Conservation (phyloP, 2,329 filamentous ascomycete genomes). For the Paecilomyces sp. region DNA sequence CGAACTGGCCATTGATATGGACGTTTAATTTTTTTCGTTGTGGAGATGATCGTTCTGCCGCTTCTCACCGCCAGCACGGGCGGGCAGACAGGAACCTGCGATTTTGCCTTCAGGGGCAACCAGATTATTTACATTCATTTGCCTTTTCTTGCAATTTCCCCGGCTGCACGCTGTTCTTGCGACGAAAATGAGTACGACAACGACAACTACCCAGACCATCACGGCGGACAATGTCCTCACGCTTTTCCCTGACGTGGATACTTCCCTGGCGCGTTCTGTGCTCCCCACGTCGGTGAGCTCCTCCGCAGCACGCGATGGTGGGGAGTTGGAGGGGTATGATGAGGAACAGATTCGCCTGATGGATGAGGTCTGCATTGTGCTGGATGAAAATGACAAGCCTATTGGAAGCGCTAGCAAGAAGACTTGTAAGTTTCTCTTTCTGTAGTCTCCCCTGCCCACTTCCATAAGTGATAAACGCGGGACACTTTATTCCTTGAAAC, state of each 20-base stretch:
- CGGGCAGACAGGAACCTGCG: background rate
- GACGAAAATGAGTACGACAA: slow-evolving; percentile 38
- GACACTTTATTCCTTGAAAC: background rate
- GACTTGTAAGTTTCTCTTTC: slow-evolving; percentile 59
- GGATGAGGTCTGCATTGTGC: slow-evolving; percentile 97
- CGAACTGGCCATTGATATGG: background rate
- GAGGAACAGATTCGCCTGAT: slow-evolving; percentile 96
- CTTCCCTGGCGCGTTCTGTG: slow-evolving; percentile 47
- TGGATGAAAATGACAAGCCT: slow-evolving; percentile 83
- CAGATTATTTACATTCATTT: background rate
- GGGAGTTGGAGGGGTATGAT: slow-evolving; percentile 83
- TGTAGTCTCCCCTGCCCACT: background rate
- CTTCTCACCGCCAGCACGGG: background rate
- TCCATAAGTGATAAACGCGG: background rate
- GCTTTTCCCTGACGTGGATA: slow-evolving; percentile 78
- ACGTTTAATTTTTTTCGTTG: background rate
- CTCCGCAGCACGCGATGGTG: slow-evolving; percentile 45
- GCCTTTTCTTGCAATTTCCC: background rate
- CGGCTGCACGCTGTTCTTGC: background rate
- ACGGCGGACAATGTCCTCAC: slow-evolving; percentile 80
- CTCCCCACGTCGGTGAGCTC: slow-evolving; percentile 34
- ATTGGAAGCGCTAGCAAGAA: slow-evolving; percentile 99
- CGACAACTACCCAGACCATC: slow-evolving; percentile 54
- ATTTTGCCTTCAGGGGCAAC: background rate
- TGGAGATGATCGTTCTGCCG: background rate